Base-by-base conservation (phyloP, 345 rosid genomes). In the Citrus maxima region DNA sequence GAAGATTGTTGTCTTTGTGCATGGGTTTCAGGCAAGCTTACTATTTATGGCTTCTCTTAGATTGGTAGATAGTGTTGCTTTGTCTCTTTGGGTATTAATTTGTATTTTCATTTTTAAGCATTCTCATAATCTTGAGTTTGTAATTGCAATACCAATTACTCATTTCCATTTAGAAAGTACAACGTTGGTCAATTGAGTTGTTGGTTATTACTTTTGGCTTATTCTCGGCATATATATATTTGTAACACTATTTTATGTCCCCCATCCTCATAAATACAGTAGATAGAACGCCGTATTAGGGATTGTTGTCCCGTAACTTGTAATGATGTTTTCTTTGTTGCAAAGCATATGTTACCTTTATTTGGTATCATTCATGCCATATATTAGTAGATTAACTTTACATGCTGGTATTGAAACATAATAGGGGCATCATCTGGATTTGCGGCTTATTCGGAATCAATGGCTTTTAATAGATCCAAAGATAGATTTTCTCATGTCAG, bases 351-450 rank as follows among this genome's bases (percentile, higher is more conserved):
- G 46, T 13, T 54, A 0, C 25, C 54, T 61, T 56, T 73, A 38
- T 74, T 40, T 61, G 10, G 58, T 74, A 32, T 72, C 58, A 28
- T 27, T 32, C n/a, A 65, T 51, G 46, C 64, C 67, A 30, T 70
- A 30, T 35, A 80, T 75, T 25, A 19, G 49, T 64, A 32, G 70
- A 77, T 69, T 76, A 34, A 76, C 64, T 64, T 77, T 35, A 14
- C 25, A 24, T 55, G 62, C 56, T 70, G 18, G 3, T n/a, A 9
- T 49, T 35, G 22, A 49, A 76, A 72, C 51, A 46, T 40, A n/a
- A 74, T 73, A 94, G 98, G 99, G 98, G 74, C 97, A 96, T 87
- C 98, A 96, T 84, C 89, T 96, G 85, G 99, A 96, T 88, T 84
- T 96, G 66, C 87, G 99, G 79, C 98, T 93, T 80, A 86, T 94